These are phyloP conservation scores for Pseudozyma thailandica DNA, from an alignment of 1,284 basidiomycete genomes.

Conservation along the genomic window DNA sequence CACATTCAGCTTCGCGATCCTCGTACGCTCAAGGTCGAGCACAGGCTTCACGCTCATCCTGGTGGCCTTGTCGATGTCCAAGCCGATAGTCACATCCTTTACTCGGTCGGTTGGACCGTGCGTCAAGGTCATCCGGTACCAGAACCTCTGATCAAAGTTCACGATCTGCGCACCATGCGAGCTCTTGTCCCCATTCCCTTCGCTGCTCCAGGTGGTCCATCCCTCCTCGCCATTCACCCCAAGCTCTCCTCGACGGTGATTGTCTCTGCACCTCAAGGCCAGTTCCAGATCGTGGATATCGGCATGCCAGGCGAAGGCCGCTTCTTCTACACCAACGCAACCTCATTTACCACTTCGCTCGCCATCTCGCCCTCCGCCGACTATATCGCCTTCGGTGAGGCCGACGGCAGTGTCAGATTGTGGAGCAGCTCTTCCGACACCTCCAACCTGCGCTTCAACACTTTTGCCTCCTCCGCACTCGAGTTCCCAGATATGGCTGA, in stretches of 20 bases:
- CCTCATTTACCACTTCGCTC: slow-evolving; percentile 82
- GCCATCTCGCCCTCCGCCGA: slow-evolving; percentile 86
- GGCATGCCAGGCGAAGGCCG: slow-evolving; percentile 76
- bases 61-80: slow-evolving; percentile 67
- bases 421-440: slow-evolving; percentile 75
- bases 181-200: slow-evolving; percentile 86
- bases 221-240: slow-evolving; percentile 85
- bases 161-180: slow-evolving; percentile 85
- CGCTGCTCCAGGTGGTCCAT: slow-evolving; percentile 78
- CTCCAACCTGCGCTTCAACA: slow-evolving; percentile 78
- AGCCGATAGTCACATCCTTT: slow-evolving; percentile 63
- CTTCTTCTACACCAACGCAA: slow-evolving; percentile 76
- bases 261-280: slow-evolving; percentile 83
- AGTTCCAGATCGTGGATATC: slow-evolving; percentile 89
- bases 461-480: slow-evolving; percentile 82
- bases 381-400: slow-evolving; percentile 92
- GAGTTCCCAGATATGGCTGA: slow-evolving; percentile 85
- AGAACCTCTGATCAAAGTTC: slow-evolving; percentile 91
- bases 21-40: slow-evolving; percentile 60
- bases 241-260: slow-evolving; percentile 81
- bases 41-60: slow-evolving; percentile 64
- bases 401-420: slow-evolving; percentile 84
- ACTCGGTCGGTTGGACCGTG: slow-evolving; percentile 66
- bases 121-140: slow-evolving; percentile 83
- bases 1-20: slow-evolving; percentile 66